These are phyloP conservation scores for Jacaranda copaia DNA, from an alignment of 257 asterid genomes.

Conservation along the genomic window DNA sequence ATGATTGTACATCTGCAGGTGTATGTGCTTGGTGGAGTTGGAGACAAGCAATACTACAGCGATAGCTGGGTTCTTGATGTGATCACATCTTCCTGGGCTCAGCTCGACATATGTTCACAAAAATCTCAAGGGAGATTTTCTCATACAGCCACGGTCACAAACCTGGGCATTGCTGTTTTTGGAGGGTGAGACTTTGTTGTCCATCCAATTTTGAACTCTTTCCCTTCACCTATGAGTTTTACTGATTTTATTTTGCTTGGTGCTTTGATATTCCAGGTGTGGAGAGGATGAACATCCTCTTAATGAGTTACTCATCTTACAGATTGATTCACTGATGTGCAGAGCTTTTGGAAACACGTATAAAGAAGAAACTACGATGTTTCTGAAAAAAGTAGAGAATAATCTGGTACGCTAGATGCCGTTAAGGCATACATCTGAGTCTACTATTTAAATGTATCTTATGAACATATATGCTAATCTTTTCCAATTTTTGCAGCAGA, in stretches of 20 bases:
- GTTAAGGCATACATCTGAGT: not conserved
- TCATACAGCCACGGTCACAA: slow-evolving; percentile 75
- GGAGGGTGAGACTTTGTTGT: slow-evolving; percentile 73
- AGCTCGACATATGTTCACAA: slow-evolving; percentile 58
- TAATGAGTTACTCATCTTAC: slow-evolving; percentile 78
- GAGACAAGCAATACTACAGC: slow-evolving; percentile 76
- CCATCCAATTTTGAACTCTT: not conserved
- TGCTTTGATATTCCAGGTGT: slow-evolving; percentile 58
- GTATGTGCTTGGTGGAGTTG: slow-evolving; percentile 88
- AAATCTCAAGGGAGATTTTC: slow-evolving; percentile 88
- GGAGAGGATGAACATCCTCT: slow-evolving; percentile 96
- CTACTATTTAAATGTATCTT: not conserved
- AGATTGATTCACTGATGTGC: slow-evolving; percentile 47
- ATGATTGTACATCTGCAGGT: slow-evolving; percentile 46
- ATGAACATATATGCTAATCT: not conserved
- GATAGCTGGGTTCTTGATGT: slow-evolving; percentile 88
- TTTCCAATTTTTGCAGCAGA: slow-evolving; percentile 41
- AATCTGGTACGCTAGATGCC: slow-evolving; percentile 40
- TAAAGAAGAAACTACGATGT: slow-evolving; percentile 46
- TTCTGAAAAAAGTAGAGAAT: slow-evolving; percentile 45
- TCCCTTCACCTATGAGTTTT: not conserved
- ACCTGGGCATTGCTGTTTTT: slow-evolving; percentile 68
- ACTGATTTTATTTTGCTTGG: slow-evolving; percentile 1
- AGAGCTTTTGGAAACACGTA: slow-evolving; percentile 41
- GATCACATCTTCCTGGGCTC: slow-evolving; percentile 67